Percentiles rank a stretch among this genome's conserved stretches.
Conservation (phyloP, 2,329 filamentous ascomycete species). For the Fusarium fracticaudum region DNA sequence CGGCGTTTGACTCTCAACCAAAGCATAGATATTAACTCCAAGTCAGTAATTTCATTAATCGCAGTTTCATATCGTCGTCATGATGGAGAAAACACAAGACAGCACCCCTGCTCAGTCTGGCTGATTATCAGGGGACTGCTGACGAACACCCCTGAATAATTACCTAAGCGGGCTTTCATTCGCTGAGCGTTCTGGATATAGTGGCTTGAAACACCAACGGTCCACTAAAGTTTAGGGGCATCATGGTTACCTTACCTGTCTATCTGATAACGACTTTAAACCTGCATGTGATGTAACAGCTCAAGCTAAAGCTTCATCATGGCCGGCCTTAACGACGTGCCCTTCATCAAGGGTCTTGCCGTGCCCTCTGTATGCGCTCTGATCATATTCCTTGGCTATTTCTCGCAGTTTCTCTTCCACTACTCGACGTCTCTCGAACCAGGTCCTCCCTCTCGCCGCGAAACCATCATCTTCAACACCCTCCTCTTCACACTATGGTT, state of each 20-base stretch:
- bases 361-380: slow-evolving; percentile 74
- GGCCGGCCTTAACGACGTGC: slow-evolving; percentile 55
- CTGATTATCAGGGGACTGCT: slow-evolving; percentile 29
- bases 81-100: slow-evolving; percentile 18
- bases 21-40: slow-evolving; percentile 1
- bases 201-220: neutral
- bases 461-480: slow-evolving; percentile 73
- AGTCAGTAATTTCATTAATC: neutral
- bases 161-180: slow-evolving; percentile 27
- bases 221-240: slow-evolving; percentile 9
- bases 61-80: slow-evolving; percentile 7
- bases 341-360: slow-evolving; percentile 64
- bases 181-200: slow-evolving; percentile 1
- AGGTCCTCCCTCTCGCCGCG: slow-evolving; percentile 64
- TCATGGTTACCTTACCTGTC: neutral
- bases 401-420: slow-evolving; percentile 76
- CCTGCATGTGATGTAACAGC: slow-evolving; percentile 20
- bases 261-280: slow-evolving; percentile 3
- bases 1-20: neutral
- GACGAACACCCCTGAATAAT: slow-evolving; percentile 31
- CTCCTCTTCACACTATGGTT: slow-evolving; percentile 72
- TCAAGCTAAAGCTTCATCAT: slow-evolving; percentile 40
- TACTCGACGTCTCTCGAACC: slow-evolving; percentile 62
- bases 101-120: slow-evolving; percentile 20
- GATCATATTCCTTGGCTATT: slow-evolving; percentile 75